Base-by-base conservation (phyloP, 2,329 filamentous ascomycete species). In the Cyphellophora attinorum region DNA sequence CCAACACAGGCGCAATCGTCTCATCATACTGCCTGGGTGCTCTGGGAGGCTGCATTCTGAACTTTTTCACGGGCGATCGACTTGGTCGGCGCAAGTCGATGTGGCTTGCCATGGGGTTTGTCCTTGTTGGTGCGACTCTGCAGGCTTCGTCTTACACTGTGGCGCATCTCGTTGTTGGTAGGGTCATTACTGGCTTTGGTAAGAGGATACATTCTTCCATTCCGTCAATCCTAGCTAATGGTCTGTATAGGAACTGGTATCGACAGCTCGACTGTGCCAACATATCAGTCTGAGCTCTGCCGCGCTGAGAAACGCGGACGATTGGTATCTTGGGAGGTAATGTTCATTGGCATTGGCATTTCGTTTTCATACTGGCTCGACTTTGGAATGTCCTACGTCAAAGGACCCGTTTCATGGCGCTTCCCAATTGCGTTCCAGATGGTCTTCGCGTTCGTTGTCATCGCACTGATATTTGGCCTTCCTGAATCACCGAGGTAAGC, bases 181-280 rank as follows among this genome's bases (percentile, higher is more conserved):
- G 67, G 10, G 58, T 68, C 17, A 54, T 71, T 6, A 61, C 67
- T 1, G 67, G 67, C 4, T 44, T 68, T 6, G 67, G n/a, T n/a
- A n/a, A n/a, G n/a, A n/a, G n/a, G n/a, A n/a, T n/a, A n/a, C n/a
- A n/a, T n/a, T n/a, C n/a, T n/a, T n/a, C n/a, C n/a, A n/a, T n/a
- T n/a, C n/a, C n/a, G n/a, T n/a, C n/a, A n/a, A n/a, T n/a, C n/a
- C n/a, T n/a, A n/a, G n/a, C n/a, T n/a, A n/a, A n/a, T n/a, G n/a
- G n/a, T n/a, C n/a, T n/a, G n/a, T n/a, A n/a, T n/a, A n/a, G n/a
- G 67, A 0, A 60, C 64, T 27, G 66, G 65, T 6, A 58, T 64
- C 23, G 57, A 64, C 47, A 67, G 62, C 41, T 61, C 58, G 0
- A 67, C 62, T 0, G 60, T 60, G 0, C 64, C 64, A 2, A 61